Evolutionary conservation across 148 eudicot genomes (phyloP).

Genomic region (Vaccinium macrocarpon): DNA sequence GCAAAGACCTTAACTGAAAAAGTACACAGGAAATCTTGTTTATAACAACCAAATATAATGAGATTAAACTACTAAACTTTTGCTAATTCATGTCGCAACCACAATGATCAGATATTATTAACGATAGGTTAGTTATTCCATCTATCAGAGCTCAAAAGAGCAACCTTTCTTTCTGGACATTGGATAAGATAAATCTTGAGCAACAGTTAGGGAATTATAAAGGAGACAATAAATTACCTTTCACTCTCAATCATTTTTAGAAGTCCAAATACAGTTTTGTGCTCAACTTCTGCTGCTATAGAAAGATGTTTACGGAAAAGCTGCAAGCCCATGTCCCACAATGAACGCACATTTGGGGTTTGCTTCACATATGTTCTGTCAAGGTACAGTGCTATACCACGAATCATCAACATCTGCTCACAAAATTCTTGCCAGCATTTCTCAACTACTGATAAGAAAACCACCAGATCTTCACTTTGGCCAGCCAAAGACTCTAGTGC

Average conservation of each 20-base stretch:
- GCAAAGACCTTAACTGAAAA: neutral
- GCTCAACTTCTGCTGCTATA: conserved; percentile 84
- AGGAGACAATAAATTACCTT: conserved; percentile 46
- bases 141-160: neutral
- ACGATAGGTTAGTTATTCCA: neutral
- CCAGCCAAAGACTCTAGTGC: conserved; percentile 77
- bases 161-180: neutral
- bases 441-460: conserved; percentile 84
- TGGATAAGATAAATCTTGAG: neutral
- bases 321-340: conserved; percentile 99
- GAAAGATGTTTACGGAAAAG: conserved; percentile 89
- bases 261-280: conserved; percentile 92
- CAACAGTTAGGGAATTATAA: neutral
- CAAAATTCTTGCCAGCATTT: conserved; percentile 99
- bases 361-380: conserved; percentile 97
- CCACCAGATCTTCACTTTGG: conserved; percentile 89
- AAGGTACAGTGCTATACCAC: conserved; percentile 89
- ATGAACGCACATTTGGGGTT: conserved; percentile 71
- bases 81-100: neutral
- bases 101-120: neutral
- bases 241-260: conserved; percentile 94
- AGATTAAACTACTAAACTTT: neutral
- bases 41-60: neutral
- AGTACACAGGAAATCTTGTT: neutral
- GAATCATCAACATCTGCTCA: conserved; percentile 96